Conservation (phyloP, 1,284 basidiomycete species). For the Pascua sp. region DNA sequence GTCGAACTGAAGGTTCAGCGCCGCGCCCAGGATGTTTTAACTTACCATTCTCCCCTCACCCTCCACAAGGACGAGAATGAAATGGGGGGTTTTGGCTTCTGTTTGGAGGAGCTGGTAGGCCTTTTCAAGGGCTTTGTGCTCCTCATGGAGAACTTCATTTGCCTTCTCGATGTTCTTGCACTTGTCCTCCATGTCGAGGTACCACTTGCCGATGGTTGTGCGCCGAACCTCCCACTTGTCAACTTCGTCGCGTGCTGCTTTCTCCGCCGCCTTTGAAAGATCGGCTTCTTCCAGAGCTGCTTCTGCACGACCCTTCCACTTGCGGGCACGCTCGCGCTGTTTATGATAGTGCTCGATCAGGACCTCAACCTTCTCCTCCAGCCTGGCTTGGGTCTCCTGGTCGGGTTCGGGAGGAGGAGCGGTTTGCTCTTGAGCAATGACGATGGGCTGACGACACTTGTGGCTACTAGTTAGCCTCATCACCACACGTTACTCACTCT, state of each 20-base stretch:
- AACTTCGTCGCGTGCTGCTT: too few species aligned
- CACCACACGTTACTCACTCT: background rate
- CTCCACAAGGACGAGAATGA: constrained; percentile 24
- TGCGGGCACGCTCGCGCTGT: too few species aligned
- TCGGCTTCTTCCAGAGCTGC: too few species aligned
- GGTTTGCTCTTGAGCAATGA: too few species aligned
- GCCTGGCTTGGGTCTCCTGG: too few species aligned
- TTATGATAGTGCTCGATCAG: too few species aligned
- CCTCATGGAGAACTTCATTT: constrained; percentile 45
- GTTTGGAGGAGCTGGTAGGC: too few species aligned
- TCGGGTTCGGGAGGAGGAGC: too few species aligned
- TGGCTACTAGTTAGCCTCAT: constrained; percentile 1
- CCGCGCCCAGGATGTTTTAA: background rate
- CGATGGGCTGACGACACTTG: background rate
- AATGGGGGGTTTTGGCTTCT: background rate
- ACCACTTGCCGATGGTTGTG: background rate
- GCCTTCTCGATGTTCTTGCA: constrained; percentile 30
- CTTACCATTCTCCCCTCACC: constrained; percentile 29
- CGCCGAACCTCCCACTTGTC: background rate
- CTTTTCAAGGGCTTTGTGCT: background rate
- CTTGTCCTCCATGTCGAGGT: constrained; percentile 30
- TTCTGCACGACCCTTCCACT: too few species aligned
- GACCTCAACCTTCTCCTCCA: too few species aligned
- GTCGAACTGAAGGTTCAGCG: constrained; percentile 17
- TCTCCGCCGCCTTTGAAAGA: too few species aligned